Base-by-base conservation (phyloP, 106 monocot species). In the Hemerocallis citrina region DNA sequence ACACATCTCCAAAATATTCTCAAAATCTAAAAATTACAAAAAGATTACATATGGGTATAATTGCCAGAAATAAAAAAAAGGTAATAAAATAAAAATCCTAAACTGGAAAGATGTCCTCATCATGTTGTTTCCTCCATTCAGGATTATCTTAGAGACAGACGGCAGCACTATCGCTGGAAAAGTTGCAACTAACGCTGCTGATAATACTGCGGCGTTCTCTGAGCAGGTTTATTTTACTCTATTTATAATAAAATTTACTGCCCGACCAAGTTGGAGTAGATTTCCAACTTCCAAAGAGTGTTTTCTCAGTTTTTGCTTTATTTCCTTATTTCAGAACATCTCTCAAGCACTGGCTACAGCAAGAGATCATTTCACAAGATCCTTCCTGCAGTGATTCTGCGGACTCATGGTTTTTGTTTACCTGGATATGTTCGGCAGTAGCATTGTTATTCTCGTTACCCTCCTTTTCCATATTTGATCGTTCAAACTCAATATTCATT, bases 61-160 rank as follows among this genome's bases (percentile, higher is more conserved):
- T n/a, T n/a, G n/a, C n/a, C n/a, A n/a, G n/a, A n/a, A n/a, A n/a
- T n/a, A n/a, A n/a, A n/a, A n/a, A n/a, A n/a, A n/a, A n/a, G n/a
- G n/a, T n/a, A n/a, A n/a, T n/a, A n/a, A n/a, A n/a, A n/a, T n/a
- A n/a, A n/a, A n/a, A n/a, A n/a, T n/a, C n/a, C n/a, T n/a, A n/a
- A n/a, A n/a, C n/a, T n/a, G n/a, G n/a, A n/a, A n/a, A n/a, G n/a
- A n/a, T n/a, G n/a, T n/a, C n/a, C n/a, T n/a, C n/a, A n/a, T n/a
- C n/a, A n/a, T 54, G 22, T 4, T 9, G 12, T 44, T 43, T 7
- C 40, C 44, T 62, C 30, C 21, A 52, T 76, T 47, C 73, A 85
- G 84, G 64, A 79, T 85, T 37, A 70, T 85, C 24, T 50, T 85
- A 76, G 84, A 85, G 66, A 85, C 75, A 48, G 79, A 85, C 66